Base-by-base conservation (phyloP, 371 early-diverging fungal species). In the Apophysomyces elegans region DNA sequence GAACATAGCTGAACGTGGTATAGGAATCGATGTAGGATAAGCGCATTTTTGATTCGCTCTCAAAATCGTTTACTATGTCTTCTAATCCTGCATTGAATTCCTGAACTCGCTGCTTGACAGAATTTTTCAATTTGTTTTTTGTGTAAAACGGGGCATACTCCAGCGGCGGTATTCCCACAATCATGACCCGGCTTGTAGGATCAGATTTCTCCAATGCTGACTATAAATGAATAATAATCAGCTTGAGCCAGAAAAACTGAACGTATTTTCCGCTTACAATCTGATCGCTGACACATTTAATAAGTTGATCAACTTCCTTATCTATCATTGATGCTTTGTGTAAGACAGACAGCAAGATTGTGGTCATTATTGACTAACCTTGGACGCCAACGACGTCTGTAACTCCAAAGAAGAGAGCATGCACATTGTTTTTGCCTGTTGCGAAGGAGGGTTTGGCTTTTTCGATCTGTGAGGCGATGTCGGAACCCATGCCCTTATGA, bases 81-180 rank as follows among this genome's bases (percentile, higher is more conserved):
- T 77, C 82, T 8, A 79, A n/a, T 37, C 59, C 79, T 5, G 69
- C 79, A 62, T 81, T 81, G 50, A 69, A 76, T 14, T 68, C 67
- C 37, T 65, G 58, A 7, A 77, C 66, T 14, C 72, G 71, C 16
- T 73, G 65, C 36, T 79, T 78, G 6, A 74, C 37, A 60, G 50
- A 11, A 45, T 57, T 37, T 9, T 58, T 26, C 9, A 50, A 21
- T 58, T 63, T 73, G 46, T 50, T 58, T 5, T 56, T 38, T 36
- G 69, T 62, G 54, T 69, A 70, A 43, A 58, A 79, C 13, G 82
- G 82, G 6, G 78, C 66, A 56, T 69, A 77, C 21, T 81, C 82
- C 14, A 78, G 59, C 1, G 81, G 79, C n/a, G 79, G 79, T 1
- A 79, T 56, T 13, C 79, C 77, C 47, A 78, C 46, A 5, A 81